Conservation (phyloP, 306 rosid genomes). For the Malus domestica region ASM211411v1 NC_041792.1:8392501-8393000, state of each 20-base stretch:
- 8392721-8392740: background rate
- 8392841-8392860: background rate
- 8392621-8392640: background rate
- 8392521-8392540: background rate
- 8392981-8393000: background rate
- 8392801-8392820: background rate
- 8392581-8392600: background rate
- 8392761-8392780: background rate
- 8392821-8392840: background rate
- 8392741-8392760: too few relatives aligned
- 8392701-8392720: background rate
- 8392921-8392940: background rate
- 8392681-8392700: background rate
- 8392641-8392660: background rate
- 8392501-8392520: conserved; percentile 1
- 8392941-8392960: background rate
- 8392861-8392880: background rate
- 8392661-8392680: background rate
- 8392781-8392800: background rate
- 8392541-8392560: background rate
- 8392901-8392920: background rate
- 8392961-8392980: background rate
- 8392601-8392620: background rate
- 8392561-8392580: background rate
- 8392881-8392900: background rate